Base-by-base conservation (phyloP, 176 grass and related monocot genomes). In the Aegilops sharonensis region DNA sequence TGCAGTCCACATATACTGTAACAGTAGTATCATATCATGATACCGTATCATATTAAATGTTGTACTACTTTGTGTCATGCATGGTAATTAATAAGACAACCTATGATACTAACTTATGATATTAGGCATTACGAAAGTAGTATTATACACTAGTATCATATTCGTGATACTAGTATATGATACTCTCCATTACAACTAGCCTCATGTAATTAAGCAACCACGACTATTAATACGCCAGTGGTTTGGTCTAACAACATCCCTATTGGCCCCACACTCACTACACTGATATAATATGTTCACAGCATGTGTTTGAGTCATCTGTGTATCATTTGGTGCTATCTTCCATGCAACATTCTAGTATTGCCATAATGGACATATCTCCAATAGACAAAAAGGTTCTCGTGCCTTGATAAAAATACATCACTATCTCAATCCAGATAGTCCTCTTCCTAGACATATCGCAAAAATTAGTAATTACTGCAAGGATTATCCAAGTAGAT, bases 281-380 rank as follows among this genome's bases (percentile, higher is more conserved):
- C 25, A 47, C 40, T 25, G 72, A 75, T 75, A 75, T 36, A 67
- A 76, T 36, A 64, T 42, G 14, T 60, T 75, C 75, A 85, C 18
- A 11, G 61, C 61, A 67, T 85, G 72, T 54, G 75, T 24, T 10
- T 78, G 31, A 78, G 31, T 47, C 40, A 68, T 78, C 2, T 48
- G 50, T 68, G 59, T 27, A 85, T 57, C 15, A 85, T 40, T 50
- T 86, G 47, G 47, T 54, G 64, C 47, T 10, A 35, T 50, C 45
- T 42, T 60, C 75, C 47, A 67, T 43, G 50, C 34, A 52, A 43
- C 62, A 32, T 70, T 86, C 63, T 69, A 21, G 48, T 68, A n/a
- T 43, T 40, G 62, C 45, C 12, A 48, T 48, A 48, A 48, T 13
- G 45, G 45, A 45, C 70, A 73, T 73, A 73, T 73, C n/a, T 43